Base-by-base conservation (phyloP, 345 rosid genomes). In the Corchorus olitorius region DNA sequence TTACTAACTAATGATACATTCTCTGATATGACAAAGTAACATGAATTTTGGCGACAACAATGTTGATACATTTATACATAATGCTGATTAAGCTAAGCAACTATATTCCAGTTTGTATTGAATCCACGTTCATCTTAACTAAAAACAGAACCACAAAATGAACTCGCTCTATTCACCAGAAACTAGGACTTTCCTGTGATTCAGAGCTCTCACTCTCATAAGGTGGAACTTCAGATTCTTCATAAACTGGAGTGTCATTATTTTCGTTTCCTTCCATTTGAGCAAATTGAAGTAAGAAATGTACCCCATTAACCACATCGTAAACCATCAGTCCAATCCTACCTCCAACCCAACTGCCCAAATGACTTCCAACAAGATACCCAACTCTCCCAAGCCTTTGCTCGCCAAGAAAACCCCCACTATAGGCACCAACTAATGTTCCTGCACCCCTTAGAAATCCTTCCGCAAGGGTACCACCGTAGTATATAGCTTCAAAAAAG, bases 311-410 rank as follows among this genome's bases (percentile, higher is more conserved):
- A 58, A 83, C 87, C 68, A 96, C 94, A 80, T 96, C 99, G 34
- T 93, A 93, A 39, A 89, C 87, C 99, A 96, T 96, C 11, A 96
- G 83, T 15, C 97, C 99, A 8, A 96, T 84, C 72, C 99, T 85
- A 72, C 94, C 99, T 0, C 99, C 99, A n/a, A 92, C 70, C 98
- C 99, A 96, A 90, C 97, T 91, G 65, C 99, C 99, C 68, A 96
- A 59, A 54, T 83, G 91, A 83, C 99, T 93, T 11, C 99, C 99
- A 17, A 88, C 93, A 37, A 93, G 94, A 81, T 93, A 93, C 37
- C 99, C 99, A 0, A 93, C 69, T 69, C 91, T 87, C 74, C 99
- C 99, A 46, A 96, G 85, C 48, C 91, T 89, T 73, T 88, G 87
- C 80, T 96, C 98, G 1, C 99, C 98, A 0, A 82, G 73, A 35